phyloP scores from a whole-genome alignment of 176 grass and related monocot species.

The Saccharum spontaneum region DNA sequence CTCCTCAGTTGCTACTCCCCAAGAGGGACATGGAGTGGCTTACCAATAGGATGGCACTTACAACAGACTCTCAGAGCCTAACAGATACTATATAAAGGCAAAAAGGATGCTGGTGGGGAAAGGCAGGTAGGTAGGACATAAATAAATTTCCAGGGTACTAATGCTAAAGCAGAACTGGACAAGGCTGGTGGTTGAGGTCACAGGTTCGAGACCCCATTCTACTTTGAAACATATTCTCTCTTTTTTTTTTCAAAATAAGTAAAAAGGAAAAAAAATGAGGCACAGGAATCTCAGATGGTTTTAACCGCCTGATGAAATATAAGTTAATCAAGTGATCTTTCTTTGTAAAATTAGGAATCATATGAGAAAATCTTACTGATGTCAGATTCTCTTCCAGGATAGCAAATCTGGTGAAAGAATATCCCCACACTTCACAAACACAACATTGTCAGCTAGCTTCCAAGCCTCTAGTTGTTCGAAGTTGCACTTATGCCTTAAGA shows the following conservation, averaged over 20 bases:
- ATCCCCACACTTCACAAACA: background rate
- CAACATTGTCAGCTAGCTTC: background rate
- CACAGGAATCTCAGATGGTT: background rate
- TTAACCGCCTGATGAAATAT: background rate
- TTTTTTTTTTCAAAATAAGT: background rate
- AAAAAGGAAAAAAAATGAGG: background rate
- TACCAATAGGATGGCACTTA: background rate
- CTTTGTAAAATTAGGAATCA: background rate
- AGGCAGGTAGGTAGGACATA: background rate
- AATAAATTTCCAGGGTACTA: background rate
- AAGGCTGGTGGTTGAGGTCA: constrained; percentile 1
- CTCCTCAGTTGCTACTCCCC: constrained; percentile 8
- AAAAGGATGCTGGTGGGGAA: background rate
- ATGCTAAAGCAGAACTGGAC: background rate
- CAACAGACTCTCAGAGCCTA: background rate
- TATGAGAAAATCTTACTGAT: background rate
- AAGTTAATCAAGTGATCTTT: background rate
- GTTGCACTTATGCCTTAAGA: constrained; percentile 2
- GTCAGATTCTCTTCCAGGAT: background rate
- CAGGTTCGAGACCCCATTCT: background rate
- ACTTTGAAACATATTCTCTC: background rate
- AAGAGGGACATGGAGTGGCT: constrained; percentile 2
- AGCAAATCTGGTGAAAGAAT: background rate
- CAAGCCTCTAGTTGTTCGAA: background rate
- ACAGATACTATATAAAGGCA: background rate